Evolutionary conservation across 2,329 filamentous ascomycete species (phyloP).

Genomic region (Rhynchosporium graminicola): DNA sequence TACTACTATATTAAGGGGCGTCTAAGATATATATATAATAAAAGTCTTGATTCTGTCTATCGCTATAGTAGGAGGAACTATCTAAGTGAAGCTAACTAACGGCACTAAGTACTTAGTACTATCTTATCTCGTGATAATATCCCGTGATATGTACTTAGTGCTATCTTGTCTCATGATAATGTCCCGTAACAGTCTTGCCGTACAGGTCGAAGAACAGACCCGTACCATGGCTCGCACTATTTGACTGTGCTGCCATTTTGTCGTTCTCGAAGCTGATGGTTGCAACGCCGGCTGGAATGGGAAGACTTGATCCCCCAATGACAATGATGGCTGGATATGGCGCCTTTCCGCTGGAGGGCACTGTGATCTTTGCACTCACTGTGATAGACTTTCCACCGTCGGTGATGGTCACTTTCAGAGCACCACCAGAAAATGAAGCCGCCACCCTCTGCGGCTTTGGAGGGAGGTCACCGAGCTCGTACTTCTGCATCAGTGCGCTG

Average conservation of each 20-base stretch:
- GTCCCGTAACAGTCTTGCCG: no score
- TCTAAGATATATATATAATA: no score
- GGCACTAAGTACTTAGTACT: no score
- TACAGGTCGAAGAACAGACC: conserved; percentile 63
- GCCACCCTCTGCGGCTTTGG: conserved; percentile 49
- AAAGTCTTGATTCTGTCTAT: no score
- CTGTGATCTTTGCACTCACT: conserved; percentile 47
- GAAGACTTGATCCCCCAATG: conserved; percentile 56
- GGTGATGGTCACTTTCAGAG: conserved; percentile 48
- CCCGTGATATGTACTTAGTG: no score
- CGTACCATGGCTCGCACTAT: conserved; percentile 50
- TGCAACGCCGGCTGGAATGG: conserved; percentile 55
- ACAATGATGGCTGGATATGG: conserved; percentile 60
- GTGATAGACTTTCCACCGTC: conserved; percentile 49
- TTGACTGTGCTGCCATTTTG: conserved; percentile 54
- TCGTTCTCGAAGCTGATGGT: conserved; percentile 62
- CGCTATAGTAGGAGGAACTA: no score
- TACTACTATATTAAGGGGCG: no score
- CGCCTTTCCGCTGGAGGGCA: conserved; percentile 45
- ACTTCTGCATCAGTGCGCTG: conserved; percentile 50
- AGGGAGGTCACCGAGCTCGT: conserved; percentile 53
- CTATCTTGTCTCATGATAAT: no score
- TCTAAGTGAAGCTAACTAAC: no score
- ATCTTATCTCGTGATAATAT: no score
- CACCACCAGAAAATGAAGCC: conserved; percentile 47